Percentiles rank a stretch among this genome's conserved stretches.
These are phyloP conservation scores for Epicoccum nigrum DNA, from an alignment of 2,329 filamentous ascomycete genomes.

Conservation along the genomic window DNA sequence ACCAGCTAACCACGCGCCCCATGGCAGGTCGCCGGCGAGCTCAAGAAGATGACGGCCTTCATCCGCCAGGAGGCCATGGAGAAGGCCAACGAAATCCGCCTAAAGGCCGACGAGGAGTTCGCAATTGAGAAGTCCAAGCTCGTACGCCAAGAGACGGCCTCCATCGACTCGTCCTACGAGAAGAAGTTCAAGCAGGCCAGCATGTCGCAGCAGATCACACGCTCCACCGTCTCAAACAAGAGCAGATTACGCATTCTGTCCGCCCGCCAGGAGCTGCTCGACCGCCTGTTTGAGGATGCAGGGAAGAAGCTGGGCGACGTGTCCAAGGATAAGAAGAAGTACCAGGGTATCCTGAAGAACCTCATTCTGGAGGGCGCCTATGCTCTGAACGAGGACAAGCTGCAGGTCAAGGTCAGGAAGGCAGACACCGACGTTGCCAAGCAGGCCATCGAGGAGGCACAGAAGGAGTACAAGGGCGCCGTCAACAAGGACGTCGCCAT, in stretches of 20 bases:
- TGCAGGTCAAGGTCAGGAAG: conserved; percentile 77
- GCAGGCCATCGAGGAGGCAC: conserved; percentile 77
- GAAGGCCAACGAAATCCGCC: conserved; percentile 95
- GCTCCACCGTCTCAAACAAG: conserved; percentile 95
- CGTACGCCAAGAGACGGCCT: conserved; percentile 89
- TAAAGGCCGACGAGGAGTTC: conserved; percentile 99
- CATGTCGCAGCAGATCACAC: conserved; percentile 98
- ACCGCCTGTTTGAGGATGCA: conserved; percentile 84
- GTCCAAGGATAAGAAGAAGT: conserved; percentile 73
- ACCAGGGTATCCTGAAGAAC: conserved; percentile 76
- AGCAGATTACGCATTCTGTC: conserved; percentile 86
- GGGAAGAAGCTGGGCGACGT: conserved; percentile 71
- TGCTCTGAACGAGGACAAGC: conserved; percentile 79
- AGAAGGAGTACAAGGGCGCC: conserved; percentile 83
- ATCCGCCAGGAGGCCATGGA: conserved; percentile 98
- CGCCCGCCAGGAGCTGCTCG: conserved; percentile 87
- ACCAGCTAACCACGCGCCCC: conserved; percentile 35
- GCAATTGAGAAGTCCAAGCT: conserved; percentile 99
- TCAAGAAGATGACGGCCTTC: conserved; percentile 99
- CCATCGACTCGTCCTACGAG: conserved; percentile 92
- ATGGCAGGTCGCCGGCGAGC: conserved; percentile 88
- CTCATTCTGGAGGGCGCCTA: conserved; percentile 90
- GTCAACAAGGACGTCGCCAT: conserved; percentile 72
- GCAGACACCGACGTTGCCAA: conserved; percentile 76
- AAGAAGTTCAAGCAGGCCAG: conserved; percentile 99